phyloP scores from a whole-genome alignment of 345 rosid species.

The Melastoma malabathricum region DNA sequence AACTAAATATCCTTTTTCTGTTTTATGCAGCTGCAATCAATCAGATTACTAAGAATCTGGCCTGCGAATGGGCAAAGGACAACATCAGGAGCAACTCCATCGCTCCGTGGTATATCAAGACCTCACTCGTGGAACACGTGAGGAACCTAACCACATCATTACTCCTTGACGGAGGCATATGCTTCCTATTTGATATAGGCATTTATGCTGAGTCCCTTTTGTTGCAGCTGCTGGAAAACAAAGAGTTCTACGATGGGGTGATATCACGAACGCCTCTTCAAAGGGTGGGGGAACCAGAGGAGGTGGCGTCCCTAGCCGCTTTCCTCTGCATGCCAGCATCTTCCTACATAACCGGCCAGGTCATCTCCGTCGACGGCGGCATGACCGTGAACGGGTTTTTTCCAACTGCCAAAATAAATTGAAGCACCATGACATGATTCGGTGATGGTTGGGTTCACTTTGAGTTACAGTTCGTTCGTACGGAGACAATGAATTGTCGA shows the following conservation, averaged over 20 bases:
- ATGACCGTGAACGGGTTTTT: slow-evolving; percentile 30
- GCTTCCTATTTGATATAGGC: too few species aligned
- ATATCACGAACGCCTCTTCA: slow-evolving; percentile 57
- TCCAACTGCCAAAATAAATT: slow-evolving; percentile 11
- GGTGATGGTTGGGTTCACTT: too few species aligned
- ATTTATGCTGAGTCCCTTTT: not conserved
- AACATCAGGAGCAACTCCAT: slow-evolving; percentile 69
- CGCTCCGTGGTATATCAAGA: slow-evolving; percentile 79
- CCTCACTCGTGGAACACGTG: slow-evolving; percentile 68
- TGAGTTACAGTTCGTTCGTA: too few species aligned
- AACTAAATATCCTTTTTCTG: too few species aligned
- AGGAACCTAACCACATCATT: not conserved
- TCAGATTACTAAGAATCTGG: slow-evolving; percentile 68
- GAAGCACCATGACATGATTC: too few species aligned
- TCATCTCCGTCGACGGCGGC: slow-evolving; percentile 61
- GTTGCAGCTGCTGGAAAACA: slow-evolving; percentile 39
- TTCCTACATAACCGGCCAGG: slow-evolving; percentile 66
- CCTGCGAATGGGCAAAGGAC: slow-evolving; percentile 91
- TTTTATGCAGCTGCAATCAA: slow-evolving; percentile 31
- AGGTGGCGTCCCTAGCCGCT: slow-evolving; percentile 56
- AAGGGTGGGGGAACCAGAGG: slow-evolving; percentile 69
- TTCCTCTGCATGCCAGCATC: slow-evolving; percentile 70
- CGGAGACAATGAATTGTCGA: too few species aligned
- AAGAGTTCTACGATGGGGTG: slow-evolving; percentile 29
- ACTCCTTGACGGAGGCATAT: too few species aligned